A percentile compares a stretch with the other conserved stretches of the same genome.
Conservation (phyloP, 2,329 filamentous ascomycete species). For the Sporothrix luriei region DNA sequence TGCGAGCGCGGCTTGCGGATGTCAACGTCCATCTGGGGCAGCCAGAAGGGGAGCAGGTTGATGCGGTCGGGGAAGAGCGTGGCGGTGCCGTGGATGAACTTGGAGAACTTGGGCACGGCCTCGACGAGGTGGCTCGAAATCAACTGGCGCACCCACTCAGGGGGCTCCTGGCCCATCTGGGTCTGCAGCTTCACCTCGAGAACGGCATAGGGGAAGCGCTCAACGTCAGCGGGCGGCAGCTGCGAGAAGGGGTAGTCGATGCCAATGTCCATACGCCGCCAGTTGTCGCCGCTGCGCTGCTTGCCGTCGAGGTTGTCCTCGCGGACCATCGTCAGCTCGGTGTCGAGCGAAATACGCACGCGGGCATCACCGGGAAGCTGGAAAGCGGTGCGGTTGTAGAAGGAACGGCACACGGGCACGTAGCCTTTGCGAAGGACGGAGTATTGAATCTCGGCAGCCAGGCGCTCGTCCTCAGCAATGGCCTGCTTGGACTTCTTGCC, state of each 20-base stretch:
- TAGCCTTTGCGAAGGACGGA: constrained; percentile 85
- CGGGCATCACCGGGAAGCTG: constrained; percentile 94
- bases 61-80: constrained; percentile 85
- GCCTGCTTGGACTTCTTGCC: constrained; percentile 91
- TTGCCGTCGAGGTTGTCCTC: constrained; percentile 92
- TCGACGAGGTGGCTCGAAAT: constrained; percentile 93
- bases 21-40: constrained; percentile 96
- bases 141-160: constrained; percentile 93
- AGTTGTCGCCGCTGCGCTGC: constrained; percentile 78
- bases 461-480: constrained; percentile 85
- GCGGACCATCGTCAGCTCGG: constrained; percentile 89
- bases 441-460: constrained; percentile 92
- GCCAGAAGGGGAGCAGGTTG: constrained; percentile 91
- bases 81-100: constrained; percentile 95
- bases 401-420: constrained; percentile 86
- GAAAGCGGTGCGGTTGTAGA: constrained; percentile 98
- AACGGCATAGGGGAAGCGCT: constrained; percentile 92
- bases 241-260: constrained; percentile 95
- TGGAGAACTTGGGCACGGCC: constrained; percentile 98
- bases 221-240: constrained; percentile 79
- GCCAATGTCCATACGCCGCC: constrained; percentile 95
- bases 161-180: constrained; percentile 89
- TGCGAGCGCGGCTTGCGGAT: constrained; percentile 91
- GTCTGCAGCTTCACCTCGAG: constrained; percentile 98
- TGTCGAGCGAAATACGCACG: constrained; percentile 95